These are phyloP conservation scores for Trichoderma sp. DNA, from an alignment of 2,329 filamentous ascomycete species.

Conservation along the genomic window DNA sequence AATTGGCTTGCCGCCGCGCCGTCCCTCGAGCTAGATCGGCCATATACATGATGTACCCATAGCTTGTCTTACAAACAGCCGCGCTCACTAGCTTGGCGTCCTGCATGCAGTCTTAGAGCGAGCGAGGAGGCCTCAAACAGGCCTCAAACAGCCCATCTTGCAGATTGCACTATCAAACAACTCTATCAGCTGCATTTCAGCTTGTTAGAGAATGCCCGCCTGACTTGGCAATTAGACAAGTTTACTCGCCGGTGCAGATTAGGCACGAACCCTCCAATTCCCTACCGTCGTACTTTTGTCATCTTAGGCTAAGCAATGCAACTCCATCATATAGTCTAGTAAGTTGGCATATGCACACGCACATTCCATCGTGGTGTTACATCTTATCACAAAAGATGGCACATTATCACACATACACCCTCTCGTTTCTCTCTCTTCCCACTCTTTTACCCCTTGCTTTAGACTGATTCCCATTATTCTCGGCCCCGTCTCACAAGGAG, in stretches of 20 bases:
- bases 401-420: background rate
- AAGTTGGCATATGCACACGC: background rate
- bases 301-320: background rate
- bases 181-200: conserved; percentile 11
- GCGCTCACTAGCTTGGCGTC: background rate
- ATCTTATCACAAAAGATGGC: background rate
- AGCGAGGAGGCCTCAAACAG: conserved; percentile 13
- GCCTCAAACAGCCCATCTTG: background rate
- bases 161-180: background rate
- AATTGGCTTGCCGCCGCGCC: background rate
- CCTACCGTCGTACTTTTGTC: background rate
- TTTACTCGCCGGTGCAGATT: background rate
- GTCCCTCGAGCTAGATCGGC: background rate
- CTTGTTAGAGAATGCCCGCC: conserved; percentile 8
- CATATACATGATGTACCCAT: background rate
- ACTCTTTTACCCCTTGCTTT: background rate
- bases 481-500: background rate
- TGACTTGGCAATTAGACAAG: background rate
- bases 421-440: background rate
- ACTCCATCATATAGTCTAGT: background rate
- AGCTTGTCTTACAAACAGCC: background rate
- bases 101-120: background rate
- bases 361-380: background rate
- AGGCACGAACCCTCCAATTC: conserved; percentile 8
- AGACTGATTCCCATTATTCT: background rate